Evolutionary conservation across 148 eudicot genomes (phyloP).

Genomic region (Gaultheria prostrata): DNA sequence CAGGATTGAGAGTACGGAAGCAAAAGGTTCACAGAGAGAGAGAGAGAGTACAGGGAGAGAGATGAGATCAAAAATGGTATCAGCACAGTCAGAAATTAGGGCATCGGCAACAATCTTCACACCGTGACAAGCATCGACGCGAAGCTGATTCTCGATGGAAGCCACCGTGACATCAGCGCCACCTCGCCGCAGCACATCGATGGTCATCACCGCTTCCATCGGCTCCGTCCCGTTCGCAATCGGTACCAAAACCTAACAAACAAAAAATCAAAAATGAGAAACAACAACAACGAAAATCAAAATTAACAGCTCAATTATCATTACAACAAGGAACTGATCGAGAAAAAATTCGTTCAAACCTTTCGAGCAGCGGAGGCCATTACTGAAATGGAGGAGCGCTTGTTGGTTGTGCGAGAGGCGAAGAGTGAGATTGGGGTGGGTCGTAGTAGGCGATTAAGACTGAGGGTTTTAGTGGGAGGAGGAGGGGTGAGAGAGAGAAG

Average conservation of each 20-base stretch:
- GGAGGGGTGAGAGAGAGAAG: slow-evolving; percentile 24
- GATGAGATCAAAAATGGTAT: slow-evolving; percentile 67
- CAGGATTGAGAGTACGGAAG: too few relatives aligned
- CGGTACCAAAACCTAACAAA: slow-evolving; percentile 76
- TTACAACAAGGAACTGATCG: neutral
- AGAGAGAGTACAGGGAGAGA: slow-evolving; percentile 65
- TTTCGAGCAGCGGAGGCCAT: slow-evolving; percentile 75
- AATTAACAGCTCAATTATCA: neutral
- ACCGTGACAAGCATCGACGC: slow-evolving; percentile 70
- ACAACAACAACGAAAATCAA: neutral
- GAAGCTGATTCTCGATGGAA: slow-evolving; percentile 77
- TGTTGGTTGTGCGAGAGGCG: slow-evolving; percentile 21
- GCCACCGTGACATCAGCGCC: slow-evolving; percentile 96
- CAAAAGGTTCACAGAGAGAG: too few relatives aligned
- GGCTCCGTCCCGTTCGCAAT: slow-evolving; percentile 94
- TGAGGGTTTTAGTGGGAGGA: slow-evolving; percentile 19
- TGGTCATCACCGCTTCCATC: slow-evolving; percentile 79
- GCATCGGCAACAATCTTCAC: slow-evolving; percentile 86
- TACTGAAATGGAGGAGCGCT: slow-evolving; percentile 30
- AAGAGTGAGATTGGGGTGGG: slow-evolving; percentile 19
- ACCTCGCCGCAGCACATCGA: slow-evolving; percentile 82
- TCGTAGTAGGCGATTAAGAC: slow-evolving; percentile 18
- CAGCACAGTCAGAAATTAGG: slow-evolving; percentile 57
- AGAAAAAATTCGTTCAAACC: slow-evolving; percentile 26
- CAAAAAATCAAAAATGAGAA: neutral